Evolutionary conservation across 148 eudicot genomes (phyloP).

Genomic region (Selenicereus undatus): DNA sequence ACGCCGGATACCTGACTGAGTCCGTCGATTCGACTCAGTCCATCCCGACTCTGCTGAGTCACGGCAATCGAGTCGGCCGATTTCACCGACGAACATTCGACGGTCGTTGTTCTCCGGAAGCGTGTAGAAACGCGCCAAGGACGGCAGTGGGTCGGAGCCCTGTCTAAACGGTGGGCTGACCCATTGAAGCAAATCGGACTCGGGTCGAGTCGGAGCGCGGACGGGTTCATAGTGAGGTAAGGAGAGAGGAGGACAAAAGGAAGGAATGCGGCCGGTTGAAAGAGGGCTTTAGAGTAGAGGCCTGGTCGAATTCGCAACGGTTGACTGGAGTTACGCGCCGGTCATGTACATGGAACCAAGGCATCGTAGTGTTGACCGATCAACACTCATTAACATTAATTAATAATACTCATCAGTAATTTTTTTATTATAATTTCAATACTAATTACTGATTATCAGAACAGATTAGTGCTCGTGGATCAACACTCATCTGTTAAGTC

Average conservation of each 20-base stretch:
- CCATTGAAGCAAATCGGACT: constrained; percentile 30
- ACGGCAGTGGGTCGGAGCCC: neutral
- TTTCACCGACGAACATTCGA: constrained; percentile 20
- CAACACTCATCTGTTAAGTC: too few relatives aligned
- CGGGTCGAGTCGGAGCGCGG: constrained; percentile 37
- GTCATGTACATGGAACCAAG: neutral
- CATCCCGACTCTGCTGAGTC: constrained; percentile 27
- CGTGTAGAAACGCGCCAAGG: constrained; percentile 19
- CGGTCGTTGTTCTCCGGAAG: constrained; percentile 18
- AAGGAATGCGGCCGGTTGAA: neutral
- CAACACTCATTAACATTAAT: too few relatives aligned
- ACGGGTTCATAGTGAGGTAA: constrained; percentile 31
- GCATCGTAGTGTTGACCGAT: neutral
- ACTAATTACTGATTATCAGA: too few relatives aligned
- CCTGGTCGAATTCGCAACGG: neutral
- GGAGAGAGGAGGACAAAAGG: neutral
- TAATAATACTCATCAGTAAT: too few relatives aligned
- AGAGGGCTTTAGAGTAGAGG: constrained; percentile 7
- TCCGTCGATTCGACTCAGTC: constrained; percentile 46
- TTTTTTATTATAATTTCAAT: neutral
- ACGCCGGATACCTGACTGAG: constrained; percentile 90
- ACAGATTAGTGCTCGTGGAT: too few relatives aligned
- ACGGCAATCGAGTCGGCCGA: constrained; percentile 24
- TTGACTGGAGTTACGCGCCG: neutral
- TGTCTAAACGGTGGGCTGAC: constrained; percentile 10